phyloP scores from a whole-genome alignment of 2,329 filamentous ascomycete genomes.

The Penicillium verrucosum region DNA sequence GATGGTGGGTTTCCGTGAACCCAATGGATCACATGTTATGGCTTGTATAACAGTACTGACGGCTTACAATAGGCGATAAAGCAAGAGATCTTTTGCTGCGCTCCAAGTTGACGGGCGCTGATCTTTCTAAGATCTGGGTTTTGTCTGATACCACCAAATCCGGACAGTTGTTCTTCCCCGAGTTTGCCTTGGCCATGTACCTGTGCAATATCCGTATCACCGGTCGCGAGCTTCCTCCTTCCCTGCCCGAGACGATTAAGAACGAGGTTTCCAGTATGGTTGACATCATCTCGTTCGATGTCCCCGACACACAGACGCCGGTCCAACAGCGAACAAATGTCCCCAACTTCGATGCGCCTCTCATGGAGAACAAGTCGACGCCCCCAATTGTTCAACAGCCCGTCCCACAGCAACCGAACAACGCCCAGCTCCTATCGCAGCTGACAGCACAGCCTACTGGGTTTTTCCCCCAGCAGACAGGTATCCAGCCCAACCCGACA shows the following conservation, averaged over 20 bases:
- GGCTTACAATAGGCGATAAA: slow-evolving; percentile 60
- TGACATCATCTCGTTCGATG: slow-evolving; percentile 94
- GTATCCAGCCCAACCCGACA: slow-evolving; percentile 57
- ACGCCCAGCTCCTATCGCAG: slow-evolving; percentile 57
- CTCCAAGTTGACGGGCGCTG: slow-evolving; percentile 81
- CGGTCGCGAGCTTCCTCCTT: slow-evolving; percentile 72
- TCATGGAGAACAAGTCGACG: slow-evolving; percentile 48
- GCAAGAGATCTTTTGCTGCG: slow-evolving; percentile 84
- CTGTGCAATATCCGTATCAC: slow-evolving; percentile 91
- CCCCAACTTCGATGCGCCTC: slow-evolving; percentile 64
- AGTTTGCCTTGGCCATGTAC: slow-evolving; percentile 98
- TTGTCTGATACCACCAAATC: slow-evolving; percentile 94
- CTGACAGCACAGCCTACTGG: slow-evolving; percentile 54
- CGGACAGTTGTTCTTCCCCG: slow-evolving; percentile 92
- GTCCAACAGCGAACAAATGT: slow-evolving; percentile 59
- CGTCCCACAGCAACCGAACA: slow-evolving; percentile 69
- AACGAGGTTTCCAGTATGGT: slow-evolving; percentile 99
- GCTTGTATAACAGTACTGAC: slow-evolving; percentile 12
- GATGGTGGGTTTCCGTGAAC: slow-evolving; percentile 53
- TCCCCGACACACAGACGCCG: slow-evolving; percentile 67
- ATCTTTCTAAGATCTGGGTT: slow-evolving; percentile 91
- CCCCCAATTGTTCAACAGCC: slow-evolving; percentile 61
- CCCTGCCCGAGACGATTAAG: slow-evolving; percentile 77
- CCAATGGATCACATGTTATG: neutral
- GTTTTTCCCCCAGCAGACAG: slow-evolving; percentile 62